Percentiles rank a stretch among this genome's conserved stretches.
These are phyloP conservation scores for Colletotrichum noveboracense DNA, from an alignment of 2,329 filamentous ascomycete species.

Conservation along the genomic window DNA sequence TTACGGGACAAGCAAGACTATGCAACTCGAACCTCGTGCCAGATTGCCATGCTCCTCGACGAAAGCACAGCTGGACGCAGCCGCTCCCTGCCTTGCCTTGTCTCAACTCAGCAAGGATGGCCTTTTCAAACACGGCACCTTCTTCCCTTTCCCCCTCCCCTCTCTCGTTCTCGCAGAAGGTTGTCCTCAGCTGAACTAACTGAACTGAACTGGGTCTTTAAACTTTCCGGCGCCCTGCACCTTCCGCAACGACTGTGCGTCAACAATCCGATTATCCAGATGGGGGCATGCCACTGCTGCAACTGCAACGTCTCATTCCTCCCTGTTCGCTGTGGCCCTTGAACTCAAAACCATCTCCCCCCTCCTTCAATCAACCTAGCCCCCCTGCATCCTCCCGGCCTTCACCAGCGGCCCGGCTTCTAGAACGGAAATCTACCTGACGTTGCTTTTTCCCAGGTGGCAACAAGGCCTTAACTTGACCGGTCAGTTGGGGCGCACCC, in stretches of 20 bases:
- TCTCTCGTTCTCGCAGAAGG: background rate
- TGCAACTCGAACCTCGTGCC: background rate
- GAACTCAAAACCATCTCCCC: background rate
- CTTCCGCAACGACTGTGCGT: background rate
- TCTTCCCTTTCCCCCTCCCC: background rate
- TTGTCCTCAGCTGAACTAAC: background rate
- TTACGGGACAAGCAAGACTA: background rate
- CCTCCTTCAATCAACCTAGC: background rate
- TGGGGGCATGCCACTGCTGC: background rate
- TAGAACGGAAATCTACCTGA: background rate
- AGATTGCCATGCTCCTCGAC: background rate
- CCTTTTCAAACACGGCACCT: background rate
- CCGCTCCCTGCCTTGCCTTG: background rate
- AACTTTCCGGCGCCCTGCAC: background rate
- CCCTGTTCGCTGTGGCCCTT: background rate
- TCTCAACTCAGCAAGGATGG: background rate
- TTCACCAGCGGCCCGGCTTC: conserved; percentile 8
- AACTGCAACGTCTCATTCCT: background rate
- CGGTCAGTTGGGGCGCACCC: background rate
- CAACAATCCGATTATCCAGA: background rate
- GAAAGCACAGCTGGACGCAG: background rate
- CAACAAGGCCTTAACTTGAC: background rate
- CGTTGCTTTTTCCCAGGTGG: background rate
- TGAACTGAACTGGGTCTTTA: background rate
- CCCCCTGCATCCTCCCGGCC: background rate